Base-by-base conservation (phyloP, 1,139 yeast genomes). In the Saccharomycopsis crataegensis region DNA sequence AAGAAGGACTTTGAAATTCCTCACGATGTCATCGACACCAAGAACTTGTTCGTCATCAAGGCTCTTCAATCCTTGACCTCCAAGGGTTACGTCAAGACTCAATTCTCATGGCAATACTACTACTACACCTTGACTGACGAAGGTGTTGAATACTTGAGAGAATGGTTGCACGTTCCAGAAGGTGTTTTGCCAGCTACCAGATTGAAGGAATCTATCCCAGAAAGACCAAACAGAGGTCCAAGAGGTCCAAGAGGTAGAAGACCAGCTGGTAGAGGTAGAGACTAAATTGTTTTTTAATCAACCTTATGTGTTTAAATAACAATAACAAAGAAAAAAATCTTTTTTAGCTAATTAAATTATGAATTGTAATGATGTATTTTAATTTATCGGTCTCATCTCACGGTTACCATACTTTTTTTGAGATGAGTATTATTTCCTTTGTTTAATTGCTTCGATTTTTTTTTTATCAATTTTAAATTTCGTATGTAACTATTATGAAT, bases 61-160 rank as follows among this genome's bases (percentile, higher is more conserved):
- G 98, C 99, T 73, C 86, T 93, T 77, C 99, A 93, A 83, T 91
- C 98, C 63, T 87, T 93, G 77, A 90, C 96, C 74, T 93, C 99
- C 66, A 90, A 86, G 80, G 99, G 99, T 76, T 93, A 72, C 84
- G 98, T 93, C 78, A 90, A 91, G 88, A 93, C 99, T 70, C 98
- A 91, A 80, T 93, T 93, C 86, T 93, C 99, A 71, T 93, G 99
- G 99, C 97, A 91, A 86, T 89, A 89, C 85, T 94, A 93, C 82
- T 94, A 93, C 96, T 94, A 94, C 95, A 90, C 99, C 82, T 88
- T 94, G 76, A 93, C 98, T 74, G 98, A 94, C 75, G 96, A 88
- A 79, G 99, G 99, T 84, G 94, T 94, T 65, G 96, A 90, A 74
- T 93, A 81, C 87, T 87, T 93, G 75, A 88, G 98, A 81, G 89